These are phyloP conservation scores for Scutellaria galericulata DNA, from an alignment of 257 asterid species.

Conservation along the genomic window DNA sequence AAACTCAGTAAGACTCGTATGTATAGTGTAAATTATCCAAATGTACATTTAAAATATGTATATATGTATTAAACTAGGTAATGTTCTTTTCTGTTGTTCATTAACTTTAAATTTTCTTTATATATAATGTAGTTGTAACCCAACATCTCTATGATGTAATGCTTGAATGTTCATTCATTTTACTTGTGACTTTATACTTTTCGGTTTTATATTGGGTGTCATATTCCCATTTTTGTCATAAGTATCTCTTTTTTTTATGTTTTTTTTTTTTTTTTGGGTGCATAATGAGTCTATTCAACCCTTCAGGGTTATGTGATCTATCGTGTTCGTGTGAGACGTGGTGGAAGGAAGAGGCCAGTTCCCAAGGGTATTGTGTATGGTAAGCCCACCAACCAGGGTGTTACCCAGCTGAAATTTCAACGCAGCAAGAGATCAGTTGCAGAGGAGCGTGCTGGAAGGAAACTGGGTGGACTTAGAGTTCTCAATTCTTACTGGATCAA, in stretches of 20 bases:
- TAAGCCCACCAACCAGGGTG: conserved; percentile 38
- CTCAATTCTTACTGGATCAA: conserved; percentile 36
- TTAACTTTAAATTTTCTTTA: background rate
- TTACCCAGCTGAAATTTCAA: conserved; percentile 37
- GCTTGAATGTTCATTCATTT: background rate
- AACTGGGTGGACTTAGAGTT: conserved; percentile 35
- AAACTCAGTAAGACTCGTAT: background rate
- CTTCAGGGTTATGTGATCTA: conserved; percentile 34
- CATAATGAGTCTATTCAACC: background rate
- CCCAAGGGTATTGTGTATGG: conserved; percentile 37
- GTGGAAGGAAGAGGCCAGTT: conserved; percentile 40
- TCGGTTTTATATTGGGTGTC: background rate
- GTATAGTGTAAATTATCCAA: background rate
- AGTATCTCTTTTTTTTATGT: background rate
- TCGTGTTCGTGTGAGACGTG: conserved; percentile 37
- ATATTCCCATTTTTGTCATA: background rate
- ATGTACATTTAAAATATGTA: background rate
- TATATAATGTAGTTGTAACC: background rate
- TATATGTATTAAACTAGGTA: background rate
- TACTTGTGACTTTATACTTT: background rate
- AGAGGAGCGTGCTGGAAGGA: conserved; percentile 39
- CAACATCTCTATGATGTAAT: background rate
- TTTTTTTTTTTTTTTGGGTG: background rate
- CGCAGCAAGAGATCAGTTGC: conserved; percentile 38
- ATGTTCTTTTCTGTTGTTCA: background rate